Evolutionary conservation across 257 asterid genomes (phyloP).

Genomic region (Lantana camara): DNA sequence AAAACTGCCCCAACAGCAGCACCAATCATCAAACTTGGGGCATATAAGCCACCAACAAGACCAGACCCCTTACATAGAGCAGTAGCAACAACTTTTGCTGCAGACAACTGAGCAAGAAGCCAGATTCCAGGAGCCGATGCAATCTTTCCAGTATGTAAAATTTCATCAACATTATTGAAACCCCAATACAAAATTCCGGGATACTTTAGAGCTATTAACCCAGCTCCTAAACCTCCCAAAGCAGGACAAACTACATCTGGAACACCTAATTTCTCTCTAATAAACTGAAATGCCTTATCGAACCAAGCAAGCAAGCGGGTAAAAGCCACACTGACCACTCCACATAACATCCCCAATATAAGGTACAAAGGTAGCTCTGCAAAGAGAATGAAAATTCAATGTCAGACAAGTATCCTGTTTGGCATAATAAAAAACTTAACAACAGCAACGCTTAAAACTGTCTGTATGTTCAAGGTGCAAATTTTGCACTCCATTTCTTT

Average conservation of each 20-base stretch:
- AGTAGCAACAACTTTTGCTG: constrained; percentile 95
- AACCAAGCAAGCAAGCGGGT: constrained; percentile 82
- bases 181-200: constrained; percentile 99
- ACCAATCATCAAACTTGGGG: constrained; percentile 99
- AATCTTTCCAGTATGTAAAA: constrained; percentile 92
- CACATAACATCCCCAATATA: constrained; percentile 95
- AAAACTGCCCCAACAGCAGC: constrained; percentile 99
- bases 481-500: constrained; percentile 15
- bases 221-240: constrained; percentile 98
- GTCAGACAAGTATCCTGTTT: constrained; percentile 29
- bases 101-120: constrained; percentile 86
- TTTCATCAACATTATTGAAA: constrained; percentile 95
- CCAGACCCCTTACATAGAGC: constrained; percentile 95
- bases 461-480: constrained; percentile 9
- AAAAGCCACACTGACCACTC: constrained; percentile 92
- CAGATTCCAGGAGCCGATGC: constrained; percentile 99
- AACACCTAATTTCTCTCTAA: constrained; percentile 71
- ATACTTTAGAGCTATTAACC: constrained; percentile 89
- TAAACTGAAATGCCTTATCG: constrained; percentile 57
- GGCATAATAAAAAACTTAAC: constrained; percentile 23
- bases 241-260: constrained; percentile 96
- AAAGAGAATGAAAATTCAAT: constrained; percentile 33
- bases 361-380: constrained; percentile 96
- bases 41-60: constrained; percentile 95
- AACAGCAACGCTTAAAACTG: constrained; percentile 19